phyloP scores from a whole-genome alignment of 371 early-diverging fungal species.

The Amoeboaphelidium protococcarum region DNA sequence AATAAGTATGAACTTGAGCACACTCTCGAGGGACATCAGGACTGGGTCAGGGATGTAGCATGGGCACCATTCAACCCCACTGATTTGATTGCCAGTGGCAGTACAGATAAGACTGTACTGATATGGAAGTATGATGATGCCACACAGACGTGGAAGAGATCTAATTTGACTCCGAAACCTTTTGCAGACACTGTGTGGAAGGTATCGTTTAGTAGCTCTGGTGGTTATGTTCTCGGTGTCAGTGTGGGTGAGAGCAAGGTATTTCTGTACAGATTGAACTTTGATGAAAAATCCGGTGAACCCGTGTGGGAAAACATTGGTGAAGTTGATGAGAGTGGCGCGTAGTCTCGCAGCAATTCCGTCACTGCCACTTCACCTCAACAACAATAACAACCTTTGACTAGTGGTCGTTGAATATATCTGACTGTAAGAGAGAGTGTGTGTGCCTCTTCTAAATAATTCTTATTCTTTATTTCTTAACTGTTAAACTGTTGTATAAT shows the following conservation, averaged over 20 bases:
- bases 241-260: slow-evolving; percentile 87
- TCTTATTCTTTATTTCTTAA: too few species aligned
- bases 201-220: slow-evolving; percentile 80
- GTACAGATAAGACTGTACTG: slow-evolving; percentile 81
- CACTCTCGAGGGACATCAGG: slow-evolving; percentile 63
- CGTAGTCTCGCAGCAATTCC: too few species aligned
- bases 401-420: too few species aligned
- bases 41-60: slow-evolving; percentile 96
- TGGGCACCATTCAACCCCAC: slow-evolving; percentile 80
- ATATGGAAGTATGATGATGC: slow-evolving; percentile 66
- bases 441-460: too few species aligned
- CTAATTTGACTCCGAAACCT: slow-evolving; percentile 33
- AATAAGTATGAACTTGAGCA: slow-evolving; percentile 31
- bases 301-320: too few species aligned
- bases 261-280: slow-evolving; percentile 76
- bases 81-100: slow-evolving; percentile 69
- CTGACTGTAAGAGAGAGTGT: too few species aligned
- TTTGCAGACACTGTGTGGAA: slow-evolving; percentile 94
- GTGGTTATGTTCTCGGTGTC: slow-evolving; percentile 83
- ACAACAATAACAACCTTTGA: too few species aligned
- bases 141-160: slow-evolving; percentile 35
- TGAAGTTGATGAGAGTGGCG: too few species aligned
- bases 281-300: too few species aligned
- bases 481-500: too few species aligned
- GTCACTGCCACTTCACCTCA: too few species aligned